Conservation (phyloP, 1,139 yeast genomes). For the Magnusiomyces suaveolens region DNA sequence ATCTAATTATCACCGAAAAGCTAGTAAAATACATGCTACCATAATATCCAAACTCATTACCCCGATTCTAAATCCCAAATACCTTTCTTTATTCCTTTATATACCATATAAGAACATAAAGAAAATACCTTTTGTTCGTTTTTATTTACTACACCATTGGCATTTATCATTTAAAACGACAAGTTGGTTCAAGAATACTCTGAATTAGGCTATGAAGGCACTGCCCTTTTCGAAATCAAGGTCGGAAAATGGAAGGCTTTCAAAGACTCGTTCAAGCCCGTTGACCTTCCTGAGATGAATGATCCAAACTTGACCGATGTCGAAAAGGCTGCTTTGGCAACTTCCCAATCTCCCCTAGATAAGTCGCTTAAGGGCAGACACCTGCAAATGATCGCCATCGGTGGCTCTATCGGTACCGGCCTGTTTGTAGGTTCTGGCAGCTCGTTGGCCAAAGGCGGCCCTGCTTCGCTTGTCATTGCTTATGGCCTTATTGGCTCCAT, state of each 20-base stretch:
- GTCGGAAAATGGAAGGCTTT: constrained; percentile 34
- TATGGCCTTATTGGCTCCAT: constrained; percentile 54
- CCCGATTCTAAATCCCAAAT: too few species aligned
- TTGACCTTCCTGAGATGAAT: constrained; percentile 50
- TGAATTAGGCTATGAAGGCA: neutral
- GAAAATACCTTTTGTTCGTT: too few species aligned
- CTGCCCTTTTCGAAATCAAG: constrained; percentile 4
- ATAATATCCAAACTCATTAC: too few species aligned
- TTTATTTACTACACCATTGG: too few species aligned
- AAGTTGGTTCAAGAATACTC: neutral
- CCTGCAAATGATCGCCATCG: too few species aligned
- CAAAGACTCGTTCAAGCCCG: constrained; percentile 49
- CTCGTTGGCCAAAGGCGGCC: constrained; percentile 61
- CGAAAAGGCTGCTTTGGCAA: constrained; percentile 56
- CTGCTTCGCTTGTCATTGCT: constrained; percentile 61
- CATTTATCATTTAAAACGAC: too few species aligned
- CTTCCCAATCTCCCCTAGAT: constrained; percentile 62
- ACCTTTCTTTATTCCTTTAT: too few species aligned
- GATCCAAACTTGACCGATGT: constrained; percentile 51
- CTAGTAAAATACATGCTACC: too few species aligned
- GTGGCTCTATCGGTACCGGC: constrained; percentile 67
- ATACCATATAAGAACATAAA: too few species aligned
- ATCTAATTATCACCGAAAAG: too few species aligned
- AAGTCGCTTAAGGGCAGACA: constrained; percentile 55
- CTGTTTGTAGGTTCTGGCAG: constrained; percentile 60